Evolutionary conservation across 176 grass and related monocot genomes (phyloP).

Genomic region (Bothriochloa decipiens): DNA sequence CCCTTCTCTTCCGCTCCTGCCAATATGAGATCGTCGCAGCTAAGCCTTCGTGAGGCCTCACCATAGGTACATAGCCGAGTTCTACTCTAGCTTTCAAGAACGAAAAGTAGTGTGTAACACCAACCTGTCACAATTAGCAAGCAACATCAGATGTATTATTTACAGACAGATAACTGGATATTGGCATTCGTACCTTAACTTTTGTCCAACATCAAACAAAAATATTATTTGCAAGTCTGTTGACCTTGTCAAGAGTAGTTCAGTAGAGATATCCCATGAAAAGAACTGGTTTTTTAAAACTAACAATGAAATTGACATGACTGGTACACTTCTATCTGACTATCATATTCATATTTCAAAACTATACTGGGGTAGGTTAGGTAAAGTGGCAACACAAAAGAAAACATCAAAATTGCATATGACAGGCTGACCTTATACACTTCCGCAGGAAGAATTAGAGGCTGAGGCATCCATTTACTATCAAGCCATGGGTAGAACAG

Average conservation of each 20-base stretch:
- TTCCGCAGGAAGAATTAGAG: conserved; percentile 90
- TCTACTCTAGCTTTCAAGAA: conserved; percentile 83
- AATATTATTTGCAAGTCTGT: conserved; percentile 13
- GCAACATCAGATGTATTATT: conserved; percentile 39
- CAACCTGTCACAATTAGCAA: conserved; percentile 61
- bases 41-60: conserved; percentile 69
- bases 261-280: conserved; percentile 8
- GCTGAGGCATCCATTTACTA: conserved; percentile 73
- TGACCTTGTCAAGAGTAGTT: background rate
- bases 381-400: conserved; percentile 3
- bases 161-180: conserved; percentile 12
- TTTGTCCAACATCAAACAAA: conserved; percentile 34
- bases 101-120: conserved; percentile 93
- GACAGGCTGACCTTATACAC: conserved; percentile 75
- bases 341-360: conserved; percentile 24
- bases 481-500: conserved; percentile 79
- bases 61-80: conserved; percentile 69
- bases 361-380: background rate
- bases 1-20: conserved; percentile 66
- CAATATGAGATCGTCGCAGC: conserved; percentile 75
- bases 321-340: background rate
- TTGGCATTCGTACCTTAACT: background rate
- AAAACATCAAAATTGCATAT: background rate
- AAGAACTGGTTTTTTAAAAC: background rate
- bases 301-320: background rate